A percentile compares a stretch with the other conserved stretches of the same genome.
Evolutionary conservation across 257 asterid species (phyloP).

Genomic region (Solanum sitiens): DNA sequence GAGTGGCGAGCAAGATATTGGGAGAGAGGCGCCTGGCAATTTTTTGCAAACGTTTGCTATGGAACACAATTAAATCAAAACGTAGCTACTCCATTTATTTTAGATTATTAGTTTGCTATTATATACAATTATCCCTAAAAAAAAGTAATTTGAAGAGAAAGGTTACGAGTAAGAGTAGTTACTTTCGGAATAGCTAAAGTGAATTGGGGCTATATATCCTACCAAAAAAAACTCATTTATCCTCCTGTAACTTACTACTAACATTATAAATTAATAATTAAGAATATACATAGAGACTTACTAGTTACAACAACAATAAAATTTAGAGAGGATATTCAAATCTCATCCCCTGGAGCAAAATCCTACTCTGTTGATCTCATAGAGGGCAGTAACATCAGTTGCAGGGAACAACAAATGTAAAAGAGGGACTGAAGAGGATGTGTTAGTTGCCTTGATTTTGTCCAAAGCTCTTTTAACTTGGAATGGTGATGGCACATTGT

Average conservation of each 20-base stretch:
- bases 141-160: neutral
- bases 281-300: neutral
- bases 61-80: no score
- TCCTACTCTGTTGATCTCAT: conserved; percentile 18
- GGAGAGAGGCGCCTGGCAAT: no score
- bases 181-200: neutral
- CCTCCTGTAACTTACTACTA: neutral
- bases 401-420: conserved; percentile 64
- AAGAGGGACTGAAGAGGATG: conserved; percentile 43
- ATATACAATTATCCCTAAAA: no score
- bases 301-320: neutral
- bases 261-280: neutral
- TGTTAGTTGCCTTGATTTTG: conserved; percentile 25
- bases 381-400: conserved; percentile 55
- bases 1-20: no score
- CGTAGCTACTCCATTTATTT: no score
- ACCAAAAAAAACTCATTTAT: neutral
- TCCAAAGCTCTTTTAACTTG: conserved; percentile 41
- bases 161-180: neutral
- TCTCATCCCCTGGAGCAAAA: neutral
- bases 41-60: no score
- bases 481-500: conserved; percentile 44
- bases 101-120: no score
- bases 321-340: neutral
- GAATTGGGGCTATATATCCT: neutral